These are phyloP conservation scores for Phytophthora chlamydospora DNA, from an alignment of 352 stramenopile species.

Conservation along the genomic window DNA sequence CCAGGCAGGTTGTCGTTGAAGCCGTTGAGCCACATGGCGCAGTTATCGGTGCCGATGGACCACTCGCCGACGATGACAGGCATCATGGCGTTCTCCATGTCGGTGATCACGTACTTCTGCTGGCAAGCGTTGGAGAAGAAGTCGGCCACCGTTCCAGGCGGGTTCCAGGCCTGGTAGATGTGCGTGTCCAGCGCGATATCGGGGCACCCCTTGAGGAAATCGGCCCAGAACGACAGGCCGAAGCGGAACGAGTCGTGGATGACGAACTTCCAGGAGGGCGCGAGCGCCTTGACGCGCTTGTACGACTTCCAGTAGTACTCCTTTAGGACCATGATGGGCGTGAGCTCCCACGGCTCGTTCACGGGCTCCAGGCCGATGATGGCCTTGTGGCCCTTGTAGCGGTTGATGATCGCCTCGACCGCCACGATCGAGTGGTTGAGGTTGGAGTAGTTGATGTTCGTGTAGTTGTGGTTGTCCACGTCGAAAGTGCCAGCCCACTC, in stretches of 20 bases:
- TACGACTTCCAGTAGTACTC: constrained; percentile 98
- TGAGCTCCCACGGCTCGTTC: constrained; percentile 97
- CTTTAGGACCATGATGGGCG: constrained; percentile 92
- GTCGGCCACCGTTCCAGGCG: constrained; percentile 67
- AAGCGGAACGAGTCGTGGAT: constrained; percentile 98
- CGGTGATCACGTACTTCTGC: constrained; percentile 88
- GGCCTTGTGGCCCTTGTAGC: constrained; percentile 89
- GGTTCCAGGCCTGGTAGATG: constrained; percentile 95
- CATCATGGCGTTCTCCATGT: constrained; percentile 94
- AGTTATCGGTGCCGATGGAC: constrained; percentile 91
- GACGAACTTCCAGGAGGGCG: constrained; percentile 95
- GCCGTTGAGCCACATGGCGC: constrained; percentile 87
- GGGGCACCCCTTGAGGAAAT: constrained; percentile 86
- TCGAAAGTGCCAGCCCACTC: constrained; percentile 94
- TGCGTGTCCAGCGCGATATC: constrained; percentile 96
- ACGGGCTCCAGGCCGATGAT: constrained; percentile 94
- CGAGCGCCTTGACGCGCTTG: constrained; percentile 92
- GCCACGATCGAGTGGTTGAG: constrained; percentile 92
- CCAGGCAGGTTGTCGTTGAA: constrained; percentile 93
- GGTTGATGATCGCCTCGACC: constrained; percentile 91
- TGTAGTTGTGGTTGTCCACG: constrained; percentile 86
- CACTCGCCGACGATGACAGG: constrained; percentile 96
- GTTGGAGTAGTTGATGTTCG: constrained; percentile 92
- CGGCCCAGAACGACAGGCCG: constrained; percentile 63
- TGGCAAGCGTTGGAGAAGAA: constrained; percentile 94